Evolutionary conservation across 768 basidiomycete species (phyloP).

Genomic region (Lepiota brunneoincarnata): DNA sequence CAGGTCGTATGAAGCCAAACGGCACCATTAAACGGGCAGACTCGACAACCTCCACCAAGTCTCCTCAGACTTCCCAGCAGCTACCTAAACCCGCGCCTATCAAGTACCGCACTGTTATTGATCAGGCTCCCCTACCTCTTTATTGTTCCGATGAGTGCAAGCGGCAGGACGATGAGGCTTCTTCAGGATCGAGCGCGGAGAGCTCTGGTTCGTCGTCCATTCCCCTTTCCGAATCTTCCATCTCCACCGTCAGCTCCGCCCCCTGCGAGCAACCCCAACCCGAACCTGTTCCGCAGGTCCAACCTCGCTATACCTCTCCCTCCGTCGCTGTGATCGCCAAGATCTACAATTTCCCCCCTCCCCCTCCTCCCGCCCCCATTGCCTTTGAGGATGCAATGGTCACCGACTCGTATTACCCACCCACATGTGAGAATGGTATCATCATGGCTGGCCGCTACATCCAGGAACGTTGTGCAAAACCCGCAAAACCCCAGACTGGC

Average conservation of each 20-base stretch:
- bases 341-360: constrained; percentile 44
- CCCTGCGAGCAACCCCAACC: not conserved
- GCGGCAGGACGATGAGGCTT: constrained; percentile 47
- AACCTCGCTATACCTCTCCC: constrained; percentile 17
- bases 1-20: constrained; percentile 59
- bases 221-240: constrained; percentile 27
- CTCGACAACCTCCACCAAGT: constrained; percentile 15
- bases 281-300: not conserved
- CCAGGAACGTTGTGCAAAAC: constrained; percentile 34
- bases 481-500: constrained; percentile 32
- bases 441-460: constrained; percentile 65
- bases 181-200: not conserved
- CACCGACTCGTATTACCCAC: constrained; percentile 20
- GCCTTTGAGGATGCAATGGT: constrained; percentile 22
- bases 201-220: constrained; percentile 32
- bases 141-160: constrained; percentile 84
- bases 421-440: constrained; percentile 50
- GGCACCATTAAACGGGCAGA: constrained; percentile 45
- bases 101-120: constrained; percentile 68
- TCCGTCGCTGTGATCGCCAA: constrained; percentile 26
- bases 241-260: constrained; percentile 21
- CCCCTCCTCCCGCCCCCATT: constrained; percentile 44
- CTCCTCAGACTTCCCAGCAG: constrained; percentile 15
- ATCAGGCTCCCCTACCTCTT: constrained; percentile 75
- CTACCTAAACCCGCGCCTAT: constrained; percentile 25